Evolutionary conservation across 1,139 yeast genomes (phyloP), one percentile per base, ranked within the genome.

Genomic region (Yamadazyma diddensiae): DNA sequence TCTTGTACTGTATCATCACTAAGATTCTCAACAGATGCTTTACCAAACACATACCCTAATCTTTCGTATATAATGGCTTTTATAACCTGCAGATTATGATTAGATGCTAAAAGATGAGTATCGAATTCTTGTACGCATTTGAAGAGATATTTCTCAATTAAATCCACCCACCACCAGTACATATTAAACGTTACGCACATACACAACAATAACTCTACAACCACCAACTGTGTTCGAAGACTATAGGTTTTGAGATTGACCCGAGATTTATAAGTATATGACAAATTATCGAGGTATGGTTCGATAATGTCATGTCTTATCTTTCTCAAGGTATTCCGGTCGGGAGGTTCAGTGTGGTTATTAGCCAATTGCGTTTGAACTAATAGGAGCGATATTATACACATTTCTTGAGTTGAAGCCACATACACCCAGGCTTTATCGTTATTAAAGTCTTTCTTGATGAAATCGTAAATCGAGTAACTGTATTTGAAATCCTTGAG

Each of bases 361-460:
- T 34, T 34, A 39, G 33, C 24, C 30, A 34, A 59, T 39, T 67
- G 73, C 10, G 79, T 77, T 46, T 73, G 79, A 0, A 87, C 84
- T 60, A 92, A 67, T 6, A 90, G 58, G 28, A 82, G 63, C 1
- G 95, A 80, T 1, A 82, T 69, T 1, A 88, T 82, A 43, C 87
- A 81, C 83, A 86, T 83, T 57, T 92, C 97, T 41, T 90, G 92
- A 8, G 85, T 70, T 0, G 94, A 80, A 0, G 97, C 95, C 35
- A 84, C 72, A 48, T 86, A 82, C 4, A 71, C 63, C 90, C 94
- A 86, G 1, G 94, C 88, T 56, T 82, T 83, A 47, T 84, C 94
- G 41, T 74, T 75, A 22, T 78, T 69, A 46, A 81, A 82, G 53
- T 90, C 97, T 46, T 84, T 82, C 42, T 82, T 82, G 24, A 88